Conservation (phyloP, 768 basidiomycete species). For the Pleurotus cornucopiae region DNA sequence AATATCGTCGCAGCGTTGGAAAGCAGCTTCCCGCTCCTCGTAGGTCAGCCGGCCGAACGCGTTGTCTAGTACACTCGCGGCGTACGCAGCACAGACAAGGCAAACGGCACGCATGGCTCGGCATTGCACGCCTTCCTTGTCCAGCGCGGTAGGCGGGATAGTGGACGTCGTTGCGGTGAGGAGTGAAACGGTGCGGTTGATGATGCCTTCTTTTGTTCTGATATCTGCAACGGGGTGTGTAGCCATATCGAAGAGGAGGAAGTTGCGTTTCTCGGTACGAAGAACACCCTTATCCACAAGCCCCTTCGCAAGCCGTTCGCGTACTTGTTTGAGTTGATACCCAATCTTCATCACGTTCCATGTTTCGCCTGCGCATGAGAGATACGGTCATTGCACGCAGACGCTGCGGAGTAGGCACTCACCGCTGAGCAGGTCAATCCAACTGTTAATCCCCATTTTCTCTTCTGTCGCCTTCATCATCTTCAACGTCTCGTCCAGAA, state of each 20-base stretch:
- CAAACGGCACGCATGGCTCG: conserved; percentile 77
- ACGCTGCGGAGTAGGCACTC: conserved; percentile 24
- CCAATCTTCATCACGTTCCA: conserved; percentile 99
- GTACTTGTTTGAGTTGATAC: conserved; percentile 97
- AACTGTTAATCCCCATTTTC: conserved; percentile 79
- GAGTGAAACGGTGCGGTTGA: conserved; percentile 70
- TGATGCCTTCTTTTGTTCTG: conserved; percentile 81
- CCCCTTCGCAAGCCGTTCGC: conserved; percentile 94
- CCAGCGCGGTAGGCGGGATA: conserved; percentile 70
- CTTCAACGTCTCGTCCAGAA: conserved; percentile 91
- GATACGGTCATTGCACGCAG: too few relatives aligned
- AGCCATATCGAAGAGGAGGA: conserved; percentile 99
- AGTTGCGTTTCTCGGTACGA: conserved; percentile 98
- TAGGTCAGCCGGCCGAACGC: conserved; percentile 85
- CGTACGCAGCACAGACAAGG: conserved; percentile 88
- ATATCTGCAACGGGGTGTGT: conserved; percentile 96
- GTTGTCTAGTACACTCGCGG: conserved; percentile 93
- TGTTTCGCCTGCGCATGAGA: conserved; percentile 70
- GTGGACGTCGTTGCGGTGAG: conserved; percentile 81
- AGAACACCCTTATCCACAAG: conserved; percentile 98
- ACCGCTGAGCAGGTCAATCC: conserved; percentile 96
- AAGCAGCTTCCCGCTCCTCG: conserved; percentile 91
- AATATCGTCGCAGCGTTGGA: conserved; percentile 91
- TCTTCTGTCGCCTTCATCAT: conserved; percentile 91
- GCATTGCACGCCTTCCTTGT: conserved; percentile 76